Evolutionary conservation across 2,329 filamentous ascomycete genomes (phyloP).

Genomic region (Ascochyta koolunga): DNA sequence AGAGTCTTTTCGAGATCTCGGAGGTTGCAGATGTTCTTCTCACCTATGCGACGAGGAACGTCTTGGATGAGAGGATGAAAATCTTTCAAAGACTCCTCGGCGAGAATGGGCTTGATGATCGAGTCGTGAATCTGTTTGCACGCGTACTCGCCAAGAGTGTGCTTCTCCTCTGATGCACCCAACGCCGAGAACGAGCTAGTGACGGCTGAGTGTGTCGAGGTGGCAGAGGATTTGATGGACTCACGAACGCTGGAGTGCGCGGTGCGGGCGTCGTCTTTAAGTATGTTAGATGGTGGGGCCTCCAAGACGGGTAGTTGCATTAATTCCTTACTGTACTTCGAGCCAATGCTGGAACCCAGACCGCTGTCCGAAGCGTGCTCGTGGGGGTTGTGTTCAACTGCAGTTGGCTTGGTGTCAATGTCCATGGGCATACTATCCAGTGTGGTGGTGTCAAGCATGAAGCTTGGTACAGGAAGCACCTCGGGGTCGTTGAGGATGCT

Average conservation of each 20-base stretch:
- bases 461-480: constrained; percentile 55
- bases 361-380: constrained; percentile 86
- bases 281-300: constrained; percentile 36
- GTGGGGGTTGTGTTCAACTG: constrained; percentile 52
- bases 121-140: constrained; percentile 79
- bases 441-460: constrained; percentile 49
- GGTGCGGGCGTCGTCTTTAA: constrained; percentile 44
- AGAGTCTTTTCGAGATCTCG: constrained; percentile 94
- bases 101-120: constrained; percentile 76
- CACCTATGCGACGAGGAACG: constrained; percentile 77
- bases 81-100: constrained; percentile 73
- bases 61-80: constrained; percentile 82
- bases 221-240: constrained; percentile 47
- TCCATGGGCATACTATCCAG: constrained; percentile 47
- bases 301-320: constrained; percentile 25
- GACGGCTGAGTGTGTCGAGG: constrained; percentile 47
- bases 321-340: constrained; percentile 48
- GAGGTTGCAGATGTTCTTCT: constrained; percentile 86
- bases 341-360: constrained; percentile 78
- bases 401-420: constrained; percentile 50
- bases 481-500: constrained; percentile 56
- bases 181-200: constrained; percentile 54
- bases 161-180: constrained; percentile 50
- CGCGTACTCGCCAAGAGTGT: constrained; percentile 71
- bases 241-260: constrained; percentile 38